Evolutionary conservation across 2,329 filamentous ascomycete genomes (phyloP), one percentile per base, ranked within the genome.

Genomic region (Rutstroemia sp.): DNA sequence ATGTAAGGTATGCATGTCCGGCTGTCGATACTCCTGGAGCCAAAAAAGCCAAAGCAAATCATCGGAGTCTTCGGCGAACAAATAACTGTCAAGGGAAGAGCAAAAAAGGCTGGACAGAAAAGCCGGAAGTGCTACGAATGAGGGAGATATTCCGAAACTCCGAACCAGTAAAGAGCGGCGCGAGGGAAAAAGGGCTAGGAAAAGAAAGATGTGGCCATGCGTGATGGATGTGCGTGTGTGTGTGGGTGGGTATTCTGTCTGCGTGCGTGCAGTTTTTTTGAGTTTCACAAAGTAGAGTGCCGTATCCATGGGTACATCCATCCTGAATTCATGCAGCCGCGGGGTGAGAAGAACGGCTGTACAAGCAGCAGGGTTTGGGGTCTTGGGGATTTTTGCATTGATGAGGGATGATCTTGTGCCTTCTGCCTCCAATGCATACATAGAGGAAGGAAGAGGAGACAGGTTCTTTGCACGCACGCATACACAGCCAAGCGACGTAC

Each of bases 251-350:
- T 23, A 23, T 23, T 23, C 3, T 25, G 8, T 23, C 19, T 44
- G 25, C 38, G 25, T 50, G 25, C 19, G 19, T 17, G n/a, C 8
- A 17, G 25, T n/a, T 23, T 23, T 38, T n/a, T 23, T 23, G 19
- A 17, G 34, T 14, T n/a, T 37, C 46, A 55, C 52, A 25, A 23
- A n/a, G 17, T 50, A 55, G 21, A 44, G 45, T 49, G 46, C 37
- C 17, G 37, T 50, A 14, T 37, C 46, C 17, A 38, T 55, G 46
- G 38, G 38, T 55, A 45, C 38, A 55, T 48, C 27, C n/a, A 50
- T 48, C 27, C n/a, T 44, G 21, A 54, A 41, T 54, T 54, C 42
- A 38, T 55, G 52, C 52, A 55, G 52, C 37, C 27, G 46, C 37
- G 46, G 46, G 25, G 37, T 27, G 25, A 50, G 38, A 17, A 37